Conservation (phyloP, 495 filamentous ascomycete genomes). For the Lindgomyces ingoldianus region DNA sequence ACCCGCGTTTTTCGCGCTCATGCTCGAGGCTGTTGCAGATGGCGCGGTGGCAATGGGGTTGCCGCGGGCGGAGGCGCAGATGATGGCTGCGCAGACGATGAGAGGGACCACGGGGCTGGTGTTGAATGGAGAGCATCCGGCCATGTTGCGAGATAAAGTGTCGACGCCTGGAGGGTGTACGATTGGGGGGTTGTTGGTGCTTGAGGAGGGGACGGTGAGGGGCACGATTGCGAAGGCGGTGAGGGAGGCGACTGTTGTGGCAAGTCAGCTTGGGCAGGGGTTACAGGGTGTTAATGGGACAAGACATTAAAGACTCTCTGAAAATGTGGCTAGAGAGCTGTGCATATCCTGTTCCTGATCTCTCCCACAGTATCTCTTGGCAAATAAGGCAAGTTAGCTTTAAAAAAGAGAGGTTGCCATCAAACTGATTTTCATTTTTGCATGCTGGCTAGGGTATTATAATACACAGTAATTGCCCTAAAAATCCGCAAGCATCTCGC, state of each 20-base stretch:
- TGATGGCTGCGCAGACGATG: conserved; percentile 80
- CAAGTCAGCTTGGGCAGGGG: conserved; percentile 64
- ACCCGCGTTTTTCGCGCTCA: conserved; percentile 75
- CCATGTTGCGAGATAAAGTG: conserved; percentile 74
- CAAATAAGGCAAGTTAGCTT: too few species aligned
- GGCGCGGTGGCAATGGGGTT: conserved; percentile 80
- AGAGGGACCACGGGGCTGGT: conserved; percentile 72
- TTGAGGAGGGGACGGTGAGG: conserved; percentile 75
- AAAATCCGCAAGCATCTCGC: too few species aligned
- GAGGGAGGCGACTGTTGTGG: conserved; percentile 75
- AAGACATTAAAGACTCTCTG: conserved; percentile 37
- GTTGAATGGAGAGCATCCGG: conserved; percentile 72
- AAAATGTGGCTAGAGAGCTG: too few species aligned
- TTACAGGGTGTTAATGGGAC: conserved; percentile 53
- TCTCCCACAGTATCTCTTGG: too few species aligned
- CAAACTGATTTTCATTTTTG: too few species aligned
- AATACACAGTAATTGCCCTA: too few species aligned
- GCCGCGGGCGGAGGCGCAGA: conserved; percentile 71
- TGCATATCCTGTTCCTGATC: too few species aligned
- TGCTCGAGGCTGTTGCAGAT: conserved; percentile 75
- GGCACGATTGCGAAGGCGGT: conserved; percentile 70
- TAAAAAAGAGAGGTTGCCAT: too few species aligned
- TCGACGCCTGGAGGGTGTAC: conserved; percentile 80
- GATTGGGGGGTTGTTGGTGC: conserved; percentile 70
- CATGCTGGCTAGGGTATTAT: too few species aligned